These are phyloP conservation scores for Dillenia suffruticosa DNA, from an alignment of 164 flowering plant genomes.

Conservation along the genomic window DNA sequence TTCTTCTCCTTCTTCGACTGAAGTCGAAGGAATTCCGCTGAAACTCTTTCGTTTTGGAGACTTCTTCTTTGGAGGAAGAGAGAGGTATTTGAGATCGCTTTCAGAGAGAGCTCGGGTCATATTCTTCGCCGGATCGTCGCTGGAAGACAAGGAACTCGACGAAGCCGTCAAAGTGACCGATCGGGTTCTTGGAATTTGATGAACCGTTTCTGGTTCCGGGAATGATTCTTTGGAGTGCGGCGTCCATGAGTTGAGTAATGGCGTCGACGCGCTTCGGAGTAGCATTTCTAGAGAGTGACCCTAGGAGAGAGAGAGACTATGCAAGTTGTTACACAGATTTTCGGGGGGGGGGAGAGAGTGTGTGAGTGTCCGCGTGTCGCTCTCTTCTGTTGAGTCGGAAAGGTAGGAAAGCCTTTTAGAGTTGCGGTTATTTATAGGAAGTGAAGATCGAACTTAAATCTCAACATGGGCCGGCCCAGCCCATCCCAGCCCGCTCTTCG, in stretches of 20 bases:
- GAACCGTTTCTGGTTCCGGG: conserved; percentile 16
- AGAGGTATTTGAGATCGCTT: conserved; percentile 27
- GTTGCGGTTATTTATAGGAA: too few species aligned
- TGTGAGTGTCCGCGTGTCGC: too few species aligned
- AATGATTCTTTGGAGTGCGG: conserved; percentile 4
- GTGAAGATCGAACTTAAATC: too few species aligned
- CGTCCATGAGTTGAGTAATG: conserved; percentile 15
- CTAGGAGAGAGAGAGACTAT: too few species aligned
- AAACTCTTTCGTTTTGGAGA: not conserved
- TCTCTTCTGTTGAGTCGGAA: too few species aligned
- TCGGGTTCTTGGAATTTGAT: conserved; percentile 14
- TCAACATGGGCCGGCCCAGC: too few species aligned
- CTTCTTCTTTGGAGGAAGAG: conserved; percentile 18
- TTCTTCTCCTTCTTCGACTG: conserved; percentile 18
- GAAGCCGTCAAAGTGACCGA: conserved; percentile 19
- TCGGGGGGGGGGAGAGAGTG: too few species aligned
- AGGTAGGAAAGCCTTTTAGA: too few species aligned
- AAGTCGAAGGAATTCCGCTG: not conserved
- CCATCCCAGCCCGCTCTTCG: too few species aligned
- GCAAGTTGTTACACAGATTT: too few species aligned
- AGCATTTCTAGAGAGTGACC: conserved; percentile 7
- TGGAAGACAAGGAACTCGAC: conserved; percentile 5
- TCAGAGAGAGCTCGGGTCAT: conserved; percentile 42
- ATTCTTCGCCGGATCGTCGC: conserved; percentile 19
- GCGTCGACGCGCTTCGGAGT: conserved; percentile 21